A percentile compares a stretch with the other conserved stretches of the same genome.
Evolutionary conservation across 2,329 filamentous ascomycete species (phyloP).

Genomic region (Fonsecaea multimorphosa): DNA sequence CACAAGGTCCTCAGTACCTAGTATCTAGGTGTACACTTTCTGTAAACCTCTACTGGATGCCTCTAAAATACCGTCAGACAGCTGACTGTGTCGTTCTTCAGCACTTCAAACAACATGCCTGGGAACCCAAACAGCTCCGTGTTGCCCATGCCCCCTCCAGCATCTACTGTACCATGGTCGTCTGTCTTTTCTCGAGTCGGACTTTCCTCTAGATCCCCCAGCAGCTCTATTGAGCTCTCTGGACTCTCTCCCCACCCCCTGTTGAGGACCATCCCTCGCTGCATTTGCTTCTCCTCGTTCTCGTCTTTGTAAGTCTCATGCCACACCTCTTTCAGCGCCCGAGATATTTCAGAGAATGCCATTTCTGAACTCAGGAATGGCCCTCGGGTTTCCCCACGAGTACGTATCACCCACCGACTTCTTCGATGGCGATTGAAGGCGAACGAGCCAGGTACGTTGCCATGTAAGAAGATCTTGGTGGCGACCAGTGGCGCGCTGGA

Average conservation of each 20-base stretch:
- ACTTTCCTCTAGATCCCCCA: constrained; percentile 85
- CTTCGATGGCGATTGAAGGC: constrained; percentile 94
- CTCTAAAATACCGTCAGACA: constrained; percentile 71
- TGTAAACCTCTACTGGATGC: background rate
- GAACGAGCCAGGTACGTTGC: constrained; percentile 93
- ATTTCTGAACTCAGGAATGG: constrained; percentile 73
- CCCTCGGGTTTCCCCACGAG: constrained; percentile 51
- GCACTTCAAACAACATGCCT: constrained; percentile 90
- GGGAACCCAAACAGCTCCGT: constrained; percentile 94
- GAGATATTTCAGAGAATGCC: constrained; percentile 74
- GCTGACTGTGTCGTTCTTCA: constrained; percentile 90
- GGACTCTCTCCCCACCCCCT: constrained; percentile 85
- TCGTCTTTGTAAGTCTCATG: constrained; percentile 66
- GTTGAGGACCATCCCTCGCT: constrained; percentile 80
- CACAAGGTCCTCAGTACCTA: background rate
- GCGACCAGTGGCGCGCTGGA: constrained; percentile 72
- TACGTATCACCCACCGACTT: constrained; percentile 79
- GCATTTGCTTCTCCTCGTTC: constrained; percentile 59
- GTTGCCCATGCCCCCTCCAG: constrained; percentile 66
- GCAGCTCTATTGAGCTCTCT: constrained; percentile 83
- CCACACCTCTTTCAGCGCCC: constrained; percentile 72
- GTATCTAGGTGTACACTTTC: background rate
- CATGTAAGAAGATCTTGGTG: constrained; percentile 91
- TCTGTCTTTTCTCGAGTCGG: constrained; percentile 43
- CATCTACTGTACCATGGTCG: constrained; percentile 46